A percentile compares a stretch with the other conserved stretches of the same genome.
These are phyloP conservation scores for Harrya chromipes DNA, from an alignment of 768 basidiomycete species.

Conservation along the genomic window DNA sequence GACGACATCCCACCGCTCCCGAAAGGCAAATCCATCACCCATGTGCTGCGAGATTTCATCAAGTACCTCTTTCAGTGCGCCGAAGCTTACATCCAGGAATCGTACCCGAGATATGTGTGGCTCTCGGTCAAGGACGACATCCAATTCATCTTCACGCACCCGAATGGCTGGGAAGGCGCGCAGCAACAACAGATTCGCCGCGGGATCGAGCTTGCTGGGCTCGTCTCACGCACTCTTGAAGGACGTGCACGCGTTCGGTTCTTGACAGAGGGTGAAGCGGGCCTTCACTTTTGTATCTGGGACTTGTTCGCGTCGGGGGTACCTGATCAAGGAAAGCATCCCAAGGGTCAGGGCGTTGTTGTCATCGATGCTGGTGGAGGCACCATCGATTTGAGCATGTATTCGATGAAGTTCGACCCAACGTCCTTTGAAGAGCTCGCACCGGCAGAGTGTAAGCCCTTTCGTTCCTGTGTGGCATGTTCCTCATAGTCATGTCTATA, in stretches of 20 bases:
- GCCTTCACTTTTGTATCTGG: slow-evolving; percentile 51
- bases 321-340: slow-evolving; percentile 3
- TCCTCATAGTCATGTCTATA: slow-evolving; percentile 5
- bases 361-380: slow-evolving; percentile 50
- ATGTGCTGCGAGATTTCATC: slow-evolving; percentile 46
- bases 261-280: slow-evolving; percentile 60
- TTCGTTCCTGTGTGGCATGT: not conserved
- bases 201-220: slow-evolving; percentile 48
- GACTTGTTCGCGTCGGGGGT: slow-evolving; percentile 22
- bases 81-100: slow-evolving; percentile 41
- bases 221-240: slow-evolving; percentile 38
- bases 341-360: slow-evolving; percentile 34
- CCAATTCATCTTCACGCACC: slow-evolving; percentile 53
- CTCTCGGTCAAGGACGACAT: slow-evolving; percentile 37
- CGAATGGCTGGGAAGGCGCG: slow-evolving; percentile 59
- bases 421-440: slow-evolving; percentile 35
- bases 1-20: slow-evolving; percentile 40
- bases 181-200: slow-evolving; percentile 53
- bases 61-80: slow-evolving; percentile 43
- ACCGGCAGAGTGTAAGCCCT: slow-evolving; percentile 27
- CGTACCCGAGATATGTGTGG: slow-evolving; percentile 44
- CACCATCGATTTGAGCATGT: slow-evolving; percentile 40
- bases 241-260: slow-evolving; percentile 45
- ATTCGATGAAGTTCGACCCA: slow-evolving; percentile 34
- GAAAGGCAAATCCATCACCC: slow-evolving; percentile 31